Evolutionary conservation across 1,284 basidiomycete species (phyloP).

Genomic region (Ceratobasidium sp.): DNA sequence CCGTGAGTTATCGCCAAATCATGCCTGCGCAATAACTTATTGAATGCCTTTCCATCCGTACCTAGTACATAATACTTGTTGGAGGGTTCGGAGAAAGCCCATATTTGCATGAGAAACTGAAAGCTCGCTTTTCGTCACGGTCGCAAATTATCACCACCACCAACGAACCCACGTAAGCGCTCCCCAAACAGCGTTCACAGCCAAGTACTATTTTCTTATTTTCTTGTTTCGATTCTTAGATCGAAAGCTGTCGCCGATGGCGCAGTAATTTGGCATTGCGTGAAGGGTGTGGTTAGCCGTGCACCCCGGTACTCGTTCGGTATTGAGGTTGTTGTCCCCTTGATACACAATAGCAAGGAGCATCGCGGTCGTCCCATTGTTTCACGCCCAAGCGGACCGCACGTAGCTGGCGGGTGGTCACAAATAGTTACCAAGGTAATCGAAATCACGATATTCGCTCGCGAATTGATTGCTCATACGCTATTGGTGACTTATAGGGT

Average conservation of each 20-base stretch:
- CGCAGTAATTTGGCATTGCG: conserved; percentile 35
- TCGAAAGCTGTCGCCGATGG: conserved; percentile 40
- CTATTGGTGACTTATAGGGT: not conserved
- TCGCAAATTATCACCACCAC: not conserved
- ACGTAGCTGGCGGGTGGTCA: conserved; percentile 15
- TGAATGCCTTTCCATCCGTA: too few species aligned
- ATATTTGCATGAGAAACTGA: conserved; percentile 21
- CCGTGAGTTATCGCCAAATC: conserved; percentile 7
- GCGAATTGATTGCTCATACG: not conserved
- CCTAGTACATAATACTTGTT: conserved; percentile 37
- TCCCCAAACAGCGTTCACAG: too few species aligned
- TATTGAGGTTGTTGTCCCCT: conserved; percentile 1
- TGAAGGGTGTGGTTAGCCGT: not conserved
- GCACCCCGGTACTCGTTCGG: conserved; percentile 25
- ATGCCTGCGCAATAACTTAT: too few species aligned
- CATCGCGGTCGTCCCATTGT: not conserved
- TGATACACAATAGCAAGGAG: not conserved
- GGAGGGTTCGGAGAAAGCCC: conserved; percentile 41
- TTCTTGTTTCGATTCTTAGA: not conserved
- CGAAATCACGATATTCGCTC: not conserved
- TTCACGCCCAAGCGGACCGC: not conserved
- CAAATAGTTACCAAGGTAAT: conserved; percentile 28
- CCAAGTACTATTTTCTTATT: too few species aligned
- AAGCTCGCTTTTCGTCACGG: not conserved
- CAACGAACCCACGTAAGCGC: conserved; percentile 36